Base-by-base conservation (phyloP, 768 basidiomycete species). In the Phylloporus sp. region DNA sequence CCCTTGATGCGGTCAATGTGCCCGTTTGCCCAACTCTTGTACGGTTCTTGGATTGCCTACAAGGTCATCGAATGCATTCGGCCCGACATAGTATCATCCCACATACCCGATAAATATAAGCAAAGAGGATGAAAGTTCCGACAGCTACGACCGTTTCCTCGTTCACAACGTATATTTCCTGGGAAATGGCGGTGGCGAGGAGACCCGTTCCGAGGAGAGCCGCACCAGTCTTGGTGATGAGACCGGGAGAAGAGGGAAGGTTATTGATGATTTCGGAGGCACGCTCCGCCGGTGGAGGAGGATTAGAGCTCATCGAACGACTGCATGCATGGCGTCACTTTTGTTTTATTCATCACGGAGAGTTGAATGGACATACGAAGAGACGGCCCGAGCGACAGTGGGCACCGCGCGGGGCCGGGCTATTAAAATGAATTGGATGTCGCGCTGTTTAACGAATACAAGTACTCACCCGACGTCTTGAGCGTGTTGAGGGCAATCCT, bases 81-180 rank as follows among this genome's bases (percentile, higher is more conserved):
- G 27, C 14, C 36, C 3, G 38, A 33, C 39, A 41, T 13, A 36
- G 27, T 15, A 34, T 20, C 33, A 45, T 28, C 22, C 15, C 22
- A 68, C 78, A 48, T 66, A 85, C 88, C 79, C 84, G 86, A 60
- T 79, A 90, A 58, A 95, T 76, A 66, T 84, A 87, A 37, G 81
- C 77, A 55, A 90, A 79, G 60, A 96, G 81, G 50, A 94, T 83
- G 54, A 86, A 71, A 57, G 87, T 89, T 20, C 90, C 93, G 31
- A 84, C 75, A 28, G 90, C 81, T 37, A 98, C 77, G 54, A 97
- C 84, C 20, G 89, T 83, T 76, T 98, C 96, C 69, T 97, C 94
- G 67, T 96, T 96, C 62, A 95, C 81, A 50, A 99, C 95, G 63
- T 97, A 97, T 41, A 98, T 82, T 71, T 99, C 94, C 65, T 92